Percentiles rank a stretch among this genome's conserved stretches.
phyloP scores from a whole-genome alignment of 768 basidiomycete genomes.

The Amanita thiersii region DNA sequence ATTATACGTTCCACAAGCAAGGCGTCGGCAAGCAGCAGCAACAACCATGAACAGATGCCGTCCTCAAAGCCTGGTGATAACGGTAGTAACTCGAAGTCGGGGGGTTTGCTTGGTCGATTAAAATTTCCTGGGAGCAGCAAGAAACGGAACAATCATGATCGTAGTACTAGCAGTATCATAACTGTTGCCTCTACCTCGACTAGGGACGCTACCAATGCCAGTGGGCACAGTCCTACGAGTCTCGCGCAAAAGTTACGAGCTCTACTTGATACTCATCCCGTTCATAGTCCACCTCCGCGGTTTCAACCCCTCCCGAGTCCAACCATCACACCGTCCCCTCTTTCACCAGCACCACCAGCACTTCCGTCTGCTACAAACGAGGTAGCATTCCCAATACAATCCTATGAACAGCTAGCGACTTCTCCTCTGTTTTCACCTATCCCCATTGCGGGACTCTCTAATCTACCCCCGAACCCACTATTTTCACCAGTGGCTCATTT shows the following conservation, averaged over 20 bases:
- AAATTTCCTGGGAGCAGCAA: background rate
- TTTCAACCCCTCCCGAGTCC: conserved; percentile 7
- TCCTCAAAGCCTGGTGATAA: background rate
- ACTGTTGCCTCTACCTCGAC: background rate
- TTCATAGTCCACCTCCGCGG: conserved; percentile 5
- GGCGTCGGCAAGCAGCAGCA: background rate
- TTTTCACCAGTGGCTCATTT: conserved; percentile 9
- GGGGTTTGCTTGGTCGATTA: background rate
- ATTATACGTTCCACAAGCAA: background rate
- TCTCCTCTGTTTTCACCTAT: background rate
- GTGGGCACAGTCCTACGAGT: background rate
- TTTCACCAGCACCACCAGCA: background rate
- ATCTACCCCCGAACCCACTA: background rate
- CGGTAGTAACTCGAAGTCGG: background rate
- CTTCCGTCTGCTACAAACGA: too few species aligned
- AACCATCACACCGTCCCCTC: background rate
- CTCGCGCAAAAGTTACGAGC: conserved; percentile 6
- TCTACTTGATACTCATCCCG: conserved; percentile 5
- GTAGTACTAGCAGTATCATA: too few species aligned
- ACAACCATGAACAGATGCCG: background rate
- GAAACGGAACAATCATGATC: background rate
- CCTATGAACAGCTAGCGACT: background rate
- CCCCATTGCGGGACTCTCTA: background rate
- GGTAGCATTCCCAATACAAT: background rate
- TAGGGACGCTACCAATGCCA: background rate